phyloP scores from a whole-genome alignment of 306 rosid species.

The Vicia villosa region DNA sequence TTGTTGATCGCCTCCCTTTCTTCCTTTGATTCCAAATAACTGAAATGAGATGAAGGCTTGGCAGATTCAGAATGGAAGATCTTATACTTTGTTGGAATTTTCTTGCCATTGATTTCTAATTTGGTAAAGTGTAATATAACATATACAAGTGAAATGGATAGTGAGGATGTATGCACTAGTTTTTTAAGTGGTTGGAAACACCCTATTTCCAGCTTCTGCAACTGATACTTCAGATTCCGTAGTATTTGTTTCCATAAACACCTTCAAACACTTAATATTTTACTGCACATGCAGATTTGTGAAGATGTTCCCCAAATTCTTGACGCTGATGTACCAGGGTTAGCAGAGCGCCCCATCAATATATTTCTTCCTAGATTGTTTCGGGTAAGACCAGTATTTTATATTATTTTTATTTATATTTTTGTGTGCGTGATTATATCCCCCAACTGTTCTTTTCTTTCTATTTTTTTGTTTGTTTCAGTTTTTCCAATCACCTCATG shows the following conservation, averaged over 20 bases:
- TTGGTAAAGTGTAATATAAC: conserved; percentile 21
- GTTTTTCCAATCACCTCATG: conserved; percentile 94
- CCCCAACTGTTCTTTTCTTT: conserved; percentile 2
- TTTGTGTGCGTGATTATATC: conserved; percentile 9
- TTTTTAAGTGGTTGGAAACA: conserved; percentile 9
- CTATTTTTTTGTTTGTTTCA: conserved; percentile 41
- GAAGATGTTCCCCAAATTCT: conserved; percentile 98
- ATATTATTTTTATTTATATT: background rate
- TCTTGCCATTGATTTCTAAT: conserved; percentile 15
- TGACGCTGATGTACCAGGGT: conserved; percentile 88
- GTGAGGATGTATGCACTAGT: conserved; percentile 17
- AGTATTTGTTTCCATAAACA: conserved; percentile 5
- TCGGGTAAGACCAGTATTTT: conserved; percentile 54
- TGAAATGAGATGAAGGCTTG: conserved; percentile 14
- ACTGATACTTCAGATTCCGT: conserved; percentile 15
- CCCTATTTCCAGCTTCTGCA: conserved; percentile 16
- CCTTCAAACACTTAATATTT: conserved; percentile 6
- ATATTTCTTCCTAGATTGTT: conserved; percentile 86
- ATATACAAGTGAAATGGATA: background rate
- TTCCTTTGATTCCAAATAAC: conserved; percentile 14
- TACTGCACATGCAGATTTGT: conserved; percentile 65
- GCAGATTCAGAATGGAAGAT: background rate
- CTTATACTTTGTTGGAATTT: conserved; percentile 1
- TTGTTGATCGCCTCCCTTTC: background rate
- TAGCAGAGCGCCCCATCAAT: conserved; percentile 91